Conservation (phyloP, 805 yeast genomes). For the Starmerella powellii region DNA sequence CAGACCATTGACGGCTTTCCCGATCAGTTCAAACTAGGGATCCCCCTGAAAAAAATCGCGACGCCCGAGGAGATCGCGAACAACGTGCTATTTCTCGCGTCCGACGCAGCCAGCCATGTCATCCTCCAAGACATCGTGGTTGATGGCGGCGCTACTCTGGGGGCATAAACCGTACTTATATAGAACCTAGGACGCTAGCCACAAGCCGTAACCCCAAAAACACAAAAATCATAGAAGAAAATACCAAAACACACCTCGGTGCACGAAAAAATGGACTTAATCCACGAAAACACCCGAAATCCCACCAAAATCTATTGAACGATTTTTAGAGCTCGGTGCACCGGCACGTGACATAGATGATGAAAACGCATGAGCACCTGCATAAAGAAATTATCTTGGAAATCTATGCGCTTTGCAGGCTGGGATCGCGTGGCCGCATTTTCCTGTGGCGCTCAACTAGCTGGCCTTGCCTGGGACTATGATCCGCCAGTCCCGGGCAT, state of each 20-base stretch:
- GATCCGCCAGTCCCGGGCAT: constrained; percentile 7
- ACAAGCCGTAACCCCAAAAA: background rate
- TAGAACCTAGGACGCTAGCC: background rate
- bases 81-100: constrained; percentile 12
- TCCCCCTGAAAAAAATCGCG: constrained; percentile 14
- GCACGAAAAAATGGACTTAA: too few relatives aligned
- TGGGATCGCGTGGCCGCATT: constrained; percentile 17
- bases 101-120: constrained; percentile 16
- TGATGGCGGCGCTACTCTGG: constrained; percentile 19
- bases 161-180: constrained; percentile 2
- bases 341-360: too few relatives aligned
- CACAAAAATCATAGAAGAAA: too few relatives aligned
- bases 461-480: constrained; percentile 11
- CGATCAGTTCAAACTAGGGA: constrained; percentile 16
- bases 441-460: constrained; percentile 14
- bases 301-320: too few relatives aligned
- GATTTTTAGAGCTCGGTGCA: too few relatives aligned
- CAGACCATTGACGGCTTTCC: constrained; percentile 10
- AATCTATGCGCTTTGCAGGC: constrained; percentile 11
- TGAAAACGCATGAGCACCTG: too few relatives aligned
- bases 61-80: constrained; percentile 9
- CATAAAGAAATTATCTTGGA: background rate
- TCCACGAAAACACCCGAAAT: too few relatives aligned
- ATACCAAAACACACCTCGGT: too few relatives aligned
- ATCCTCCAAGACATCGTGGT: constrained; percentile 15